Evolutionary conservation across 192 early-diverging fungal species (phyloP).

Genomic region (Rhizophlyctis rosea): DNA sequence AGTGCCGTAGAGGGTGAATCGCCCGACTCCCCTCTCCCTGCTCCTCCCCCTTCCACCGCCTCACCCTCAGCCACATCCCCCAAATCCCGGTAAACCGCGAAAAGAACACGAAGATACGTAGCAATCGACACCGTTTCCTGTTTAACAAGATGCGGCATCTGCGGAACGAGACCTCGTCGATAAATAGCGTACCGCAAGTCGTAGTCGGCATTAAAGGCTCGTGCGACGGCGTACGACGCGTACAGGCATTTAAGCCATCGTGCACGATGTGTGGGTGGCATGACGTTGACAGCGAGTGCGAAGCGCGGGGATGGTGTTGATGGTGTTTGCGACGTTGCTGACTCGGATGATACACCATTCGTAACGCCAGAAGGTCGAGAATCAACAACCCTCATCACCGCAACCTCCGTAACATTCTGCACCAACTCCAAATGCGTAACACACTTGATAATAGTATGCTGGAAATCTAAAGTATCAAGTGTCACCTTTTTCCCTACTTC

Average conservation of each 20-base stretch:
- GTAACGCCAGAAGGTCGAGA: background rate
- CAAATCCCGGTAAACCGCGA: constrained; percentile 36
- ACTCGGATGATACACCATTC: background rate
- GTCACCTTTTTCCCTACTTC: constrained; percentile 30
- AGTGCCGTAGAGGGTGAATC: constrained; percentile 21
- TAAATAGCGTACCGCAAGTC: constrained; percentile 77
- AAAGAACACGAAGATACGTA: constrained; percentile 45
- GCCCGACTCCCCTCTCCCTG: background rate
- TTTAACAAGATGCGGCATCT: constrained; percentile 86
- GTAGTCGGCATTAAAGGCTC: constrained; percentile 73
- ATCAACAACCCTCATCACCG: constrained; percentile 17
- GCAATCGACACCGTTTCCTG: constrained; percentile 71
- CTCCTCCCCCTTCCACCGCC: background rate
- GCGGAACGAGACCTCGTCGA: constrained; percentile 81
- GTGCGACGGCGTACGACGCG: constrained; percentile 73
- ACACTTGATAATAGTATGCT: constrained; percentile 52
- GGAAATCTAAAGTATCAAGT: constrained; percentile 50
- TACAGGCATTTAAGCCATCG: constrained; percentile 41
- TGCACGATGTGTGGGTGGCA: constrained; percentile 28
- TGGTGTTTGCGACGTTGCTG: background rate
- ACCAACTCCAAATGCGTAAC: constrained; percentile 52
- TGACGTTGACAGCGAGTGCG: constrained; percentile 27
- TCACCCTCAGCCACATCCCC: constrained; percentile 27
- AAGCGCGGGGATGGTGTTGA: background rate
- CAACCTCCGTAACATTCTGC: constrained; percentile 39